phyloP scores from a whole-genome alignment of 2,329 filamentous ascomycete species.

The Aspergillus floridensis region DNA sequence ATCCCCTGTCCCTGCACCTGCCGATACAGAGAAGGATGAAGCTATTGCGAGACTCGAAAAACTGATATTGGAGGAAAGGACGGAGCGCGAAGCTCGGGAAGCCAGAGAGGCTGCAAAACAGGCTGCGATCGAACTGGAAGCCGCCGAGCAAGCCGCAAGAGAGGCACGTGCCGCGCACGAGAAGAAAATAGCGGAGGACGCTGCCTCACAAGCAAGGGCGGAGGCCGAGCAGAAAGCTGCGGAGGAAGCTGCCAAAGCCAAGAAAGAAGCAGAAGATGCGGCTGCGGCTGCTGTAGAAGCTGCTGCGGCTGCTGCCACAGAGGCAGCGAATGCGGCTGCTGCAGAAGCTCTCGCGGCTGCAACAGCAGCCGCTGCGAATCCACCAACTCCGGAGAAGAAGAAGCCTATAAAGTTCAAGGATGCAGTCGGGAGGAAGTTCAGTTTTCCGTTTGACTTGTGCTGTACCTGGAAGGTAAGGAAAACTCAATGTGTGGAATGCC shows the following conservation, averaged over 20 bases:
- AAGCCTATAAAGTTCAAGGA: constrained; percentile 86
- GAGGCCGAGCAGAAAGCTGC: constrained; percentile 46
- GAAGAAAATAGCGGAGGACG: constrained; percentile 43
- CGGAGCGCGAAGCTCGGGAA: constrained; percentile 40
- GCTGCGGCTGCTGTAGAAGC: constrained; percentile 40
- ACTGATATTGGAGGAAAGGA: constrained; percentile 50
- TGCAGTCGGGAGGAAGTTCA: constrained; percentile 86
- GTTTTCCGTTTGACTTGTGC: constrained; percentile 83
- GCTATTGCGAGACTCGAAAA: constrained; percentile 63
- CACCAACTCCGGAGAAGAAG: constrained; percentile 57
- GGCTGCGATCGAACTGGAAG: constrained; percentile 54
- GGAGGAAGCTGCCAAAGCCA: constrained; percentile 50
- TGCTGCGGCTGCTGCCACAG: constrained; percentile 38
- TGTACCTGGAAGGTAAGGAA: constrained; percentile 72
- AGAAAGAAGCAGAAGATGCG: constrained; percentile 44
- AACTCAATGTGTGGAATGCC: neutral
- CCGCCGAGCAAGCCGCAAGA: constrained; percentile 33
- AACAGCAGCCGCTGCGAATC: constrained; percentile 33
- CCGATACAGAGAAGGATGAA: constrained; percentile 54
- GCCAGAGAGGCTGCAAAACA: constrained; percentile 38
- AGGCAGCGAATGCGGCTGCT: constrained; percentile 37
- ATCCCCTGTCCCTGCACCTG: constrained; percentile 31
- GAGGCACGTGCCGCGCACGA: constrained; percentile 42
- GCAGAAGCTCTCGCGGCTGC: constrained; percentile 36
- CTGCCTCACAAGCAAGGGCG: constrained; percentile 48